Evolutionary conservation across 2,329 filamentous ascomycete genomes (phyloP).

Genomic region (Orbilia brochopaga): DNA sequence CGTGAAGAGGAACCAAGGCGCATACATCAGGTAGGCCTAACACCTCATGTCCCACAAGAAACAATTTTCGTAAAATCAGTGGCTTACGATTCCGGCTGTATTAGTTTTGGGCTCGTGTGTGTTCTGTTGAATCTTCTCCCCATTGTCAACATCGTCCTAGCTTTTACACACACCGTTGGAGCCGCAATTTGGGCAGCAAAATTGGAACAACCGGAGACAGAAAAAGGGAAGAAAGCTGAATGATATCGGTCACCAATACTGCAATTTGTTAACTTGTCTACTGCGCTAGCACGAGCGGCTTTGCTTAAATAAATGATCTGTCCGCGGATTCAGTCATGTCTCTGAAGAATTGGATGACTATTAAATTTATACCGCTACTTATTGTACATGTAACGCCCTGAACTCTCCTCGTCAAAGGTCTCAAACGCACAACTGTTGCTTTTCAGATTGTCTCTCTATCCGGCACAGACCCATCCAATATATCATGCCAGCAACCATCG

Average conservation of each 20-base stretch:
- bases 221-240: constrained; percentile 8
- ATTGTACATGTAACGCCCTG: not conserved
- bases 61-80: no score
- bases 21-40: constrained; percentile 76
- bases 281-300: no score
- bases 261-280: no score
- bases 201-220: constrained; percentile 65
- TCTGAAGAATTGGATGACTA: no score
- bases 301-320: no score
- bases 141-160: constrained; percentile 79
- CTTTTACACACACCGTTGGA: constrained; percentile 89
- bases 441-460: not conserved
- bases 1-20: constrained; percentile 72
- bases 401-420: not conserved
- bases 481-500: no score
- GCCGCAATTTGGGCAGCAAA: constrained; percentile 95
- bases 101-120: constrained; percentile 76
- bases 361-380: no score
- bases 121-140: constrained; percentile 85
- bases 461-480: no score
- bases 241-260: not conserved
- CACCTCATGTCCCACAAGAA: constrained; percentile 30
- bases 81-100: constrained; percentile 48
- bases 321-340: no score
- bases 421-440: not conserved